A percentile compares a stretch with the other conserved stretches of the same genome.
Evolutionary conservation across 176 grass and related monocot species (phyloP).

Genomic region (Saccharum spontaneum): DNA sequence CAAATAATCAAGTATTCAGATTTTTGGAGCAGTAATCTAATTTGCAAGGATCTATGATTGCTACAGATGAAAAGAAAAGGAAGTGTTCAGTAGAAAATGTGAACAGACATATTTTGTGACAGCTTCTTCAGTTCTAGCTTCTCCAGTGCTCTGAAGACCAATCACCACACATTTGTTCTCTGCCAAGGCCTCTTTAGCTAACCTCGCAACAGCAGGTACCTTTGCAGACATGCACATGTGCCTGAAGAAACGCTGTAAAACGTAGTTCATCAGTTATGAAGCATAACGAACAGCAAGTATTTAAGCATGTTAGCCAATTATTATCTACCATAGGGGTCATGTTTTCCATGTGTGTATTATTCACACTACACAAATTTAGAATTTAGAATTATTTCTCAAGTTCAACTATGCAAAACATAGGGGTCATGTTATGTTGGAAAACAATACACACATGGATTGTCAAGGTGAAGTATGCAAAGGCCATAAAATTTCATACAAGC

Average conservation of each 20-base stretch:
- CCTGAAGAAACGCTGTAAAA: slow-evolving; percentile 96
- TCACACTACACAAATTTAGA: slow-evolving; percentile 1
- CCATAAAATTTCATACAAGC: slow-evolving; percentile 24
- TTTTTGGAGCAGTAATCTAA: neutral
- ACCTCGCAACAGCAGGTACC: slow-evolving; percentile 77
- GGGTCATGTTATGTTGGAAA: slow-evolving; percentile 30
- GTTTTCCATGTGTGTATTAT: no score
- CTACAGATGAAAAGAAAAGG: neutral
- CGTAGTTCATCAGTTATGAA: slow-evolving; percentile 36
- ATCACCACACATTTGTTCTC: slow-evolving; percentile 91
- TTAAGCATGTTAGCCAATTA: slow-evolving; percentile 18
- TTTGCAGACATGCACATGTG: slow-evolving; percentile 99
- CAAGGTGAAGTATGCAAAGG: slow-evolving; percentile 21
- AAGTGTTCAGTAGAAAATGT: slow-evolving; percentile 24
- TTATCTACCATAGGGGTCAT: neutral
- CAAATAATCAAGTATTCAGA: slow-evolving; percentile 26
- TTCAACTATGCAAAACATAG: slow-evolving; percentile 19
- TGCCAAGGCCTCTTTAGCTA: slow-evolving; percentile 79
- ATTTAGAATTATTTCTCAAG: slow-evolving; percentile 19
- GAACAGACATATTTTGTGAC: slow-evolving; percentile 93
- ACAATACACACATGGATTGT: slow-evolving; percentile 25
- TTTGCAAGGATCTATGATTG: neutral
- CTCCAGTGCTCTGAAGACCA: slow-evolving; percentile 99
- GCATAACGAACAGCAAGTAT: slow-evolving; percentile 4
- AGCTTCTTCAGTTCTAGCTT: slow-evolving; percentile 96